Conservation (phyloP, 2,329 filamentous ascomycete species). For the Xylariaceae sp. region DNA sequence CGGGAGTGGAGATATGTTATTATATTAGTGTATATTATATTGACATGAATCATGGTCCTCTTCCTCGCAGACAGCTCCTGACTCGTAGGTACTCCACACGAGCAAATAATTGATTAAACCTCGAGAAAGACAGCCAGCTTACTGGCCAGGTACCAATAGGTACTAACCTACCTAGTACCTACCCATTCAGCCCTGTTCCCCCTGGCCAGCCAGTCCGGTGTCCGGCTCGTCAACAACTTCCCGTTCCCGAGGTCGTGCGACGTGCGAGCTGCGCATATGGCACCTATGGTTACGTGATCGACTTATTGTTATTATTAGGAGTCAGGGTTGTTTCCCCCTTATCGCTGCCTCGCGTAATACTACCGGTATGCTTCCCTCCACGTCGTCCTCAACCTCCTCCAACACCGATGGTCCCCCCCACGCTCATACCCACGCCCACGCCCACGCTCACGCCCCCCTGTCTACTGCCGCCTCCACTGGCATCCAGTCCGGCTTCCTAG, state of each 20-base stretch:
- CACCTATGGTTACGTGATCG: too few species aligned
- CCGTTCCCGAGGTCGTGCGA: too few species aligned
- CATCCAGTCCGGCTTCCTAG: conserved; percentile 20
- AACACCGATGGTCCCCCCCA: background rate
- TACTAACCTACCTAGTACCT: too few species aligned
- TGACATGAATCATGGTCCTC: too few species aligned
- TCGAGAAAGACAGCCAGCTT: too few species aligned
- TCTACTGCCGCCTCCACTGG: conserved; percentile 15
- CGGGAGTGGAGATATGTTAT: too few species aligned
- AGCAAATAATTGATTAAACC: too few species aligned
- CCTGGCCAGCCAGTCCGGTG: background rate
- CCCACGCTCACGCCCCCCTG: conserved; percentile 6
- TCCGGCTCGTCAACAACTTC: conserved; percentile 5
- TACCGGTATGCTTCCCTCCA: conserved; percentile 28
- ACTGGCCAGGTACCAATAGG: too few species aligned
- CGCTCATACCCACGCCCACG: conserved; percentile 3
- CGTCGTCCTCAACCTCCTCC: conserved; percentile 12
- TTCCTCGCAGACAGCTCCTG: too few species aligned
- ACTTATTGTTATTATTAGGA: background rate
- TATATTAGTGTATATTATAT: too few species aligned
- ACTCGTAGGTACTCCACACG: too few species aligned
- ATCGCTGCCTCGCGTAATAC: background rate
- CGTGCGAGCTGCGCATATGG: too few species aligned
- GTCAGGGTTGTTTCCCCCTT: background rate
- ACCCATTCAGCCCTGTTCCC: conserved; percentile 20